Evolutionary conservation across 2,329 filamentous ascomycete genomes (phyloP), one percentile per base, ranked within the genome.

Genomic region (Pseudopyricularia cyperi): DNA sequence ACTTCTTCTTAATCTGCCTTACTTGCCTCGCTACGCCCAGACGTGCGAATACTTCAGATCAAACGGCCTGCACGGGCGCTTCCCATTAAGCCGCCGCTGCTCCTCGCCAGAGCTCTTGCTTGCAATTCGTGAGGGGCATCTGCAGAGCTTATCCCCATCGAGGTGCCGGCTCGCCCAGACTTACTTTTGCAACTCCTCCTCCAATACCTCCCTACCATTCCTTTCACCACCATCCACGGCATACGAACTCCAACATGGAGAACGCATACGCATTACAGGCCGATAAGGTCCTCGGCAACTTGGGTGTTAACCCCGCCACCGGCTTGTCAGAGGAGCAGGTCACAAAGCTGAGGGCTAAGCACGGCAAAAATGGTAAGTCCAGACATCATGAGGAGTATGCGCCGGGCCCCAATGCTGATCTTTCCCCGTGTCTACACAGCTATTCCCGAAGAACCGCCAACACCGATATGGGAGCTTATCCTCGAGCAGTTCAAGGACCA

Each of bases 401-500:
- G 19, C 28, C 19, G 11, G 49, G 32, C 14, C 26, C 11, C 12
- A 42, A 30, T 30, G 39, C 39, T 44, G 52, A 46, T 53, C 12
- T 37, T 9, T 15, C 8, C 39, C 44, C 9, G 28, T 30, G 28
- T 9, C 12, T 7, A 26, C 37, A 33, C 57, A 81, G 77, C 76
- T 48, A 82, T 82, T 56, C 70, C 77, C 46, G 93, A 98, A 72
- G 93, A 98, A 58, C 93, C 93, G 52, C 89, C 93, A 3, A 98
- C 93, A 32, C 93, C 93, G 37, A 67, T 98, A 48, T 98, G 91
- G 93, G 81, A 97, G 70, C 83, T 98, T 57, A 88, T 98, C 52
- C 78, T 98, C 54, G 93, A 98, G 71, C 93, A 98, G 68, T 98
- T 98, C 78, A 96, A 98, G 71, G 93, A 98, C 66, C 93, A 98